Conservation (phyloP, 306 rosid species). For the Calophaca sinica region DNA sequence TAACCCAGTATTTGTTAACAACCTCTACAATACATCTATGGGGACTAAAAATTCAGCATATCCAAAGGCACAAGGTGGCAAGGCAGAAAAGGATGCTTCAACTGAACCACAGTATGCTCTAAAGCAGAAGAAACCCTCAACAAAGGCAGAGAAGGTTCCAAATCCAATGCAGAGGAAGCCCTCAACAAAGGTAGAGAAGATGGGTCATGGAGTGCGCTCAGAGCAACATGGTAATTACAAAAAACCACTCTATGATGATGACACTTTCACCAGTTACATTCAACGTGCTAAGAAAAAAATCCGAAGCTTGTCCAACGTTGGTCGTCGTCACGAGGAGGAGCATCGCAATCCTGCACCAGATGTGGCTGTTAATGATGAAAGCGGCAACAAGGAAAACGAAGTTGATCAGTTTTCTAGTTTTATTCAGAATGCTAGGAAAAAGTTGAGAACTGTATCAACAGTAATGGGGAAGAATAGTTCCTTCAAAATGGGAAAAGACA, state of each 20-base stretch:
- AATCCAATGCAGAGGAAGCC: neutral
- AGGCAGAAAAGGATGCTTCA: neutral
- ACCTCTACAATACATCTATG: constrained; percentile 10
- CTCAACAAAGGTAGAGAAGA: neutral
- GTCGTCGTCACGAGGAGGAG: neutral
- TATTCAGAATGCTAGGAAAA: constrained; percentile 49
- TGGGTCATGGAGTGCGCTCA: neutral
- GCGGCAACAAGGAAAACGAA: constrained; percentile 7
- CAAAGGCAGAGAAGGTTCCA: too few species aligned
- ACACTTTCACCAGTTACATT: constrained; percentile 48
- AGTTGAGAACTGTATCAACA: constrained; percentile 47
- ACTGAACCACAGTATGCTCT: neutral
- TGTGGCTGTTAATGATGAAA: constrained; percentile 21
- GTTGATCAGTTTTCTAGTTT: constrained; percentile 54
- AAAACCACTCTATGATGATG: constrained; percentile 30
- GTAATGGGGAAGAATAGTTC: constrained; percentile 33
- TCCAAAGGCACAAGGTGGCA: neutral
- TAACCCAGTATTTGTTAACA: too few species aligned
- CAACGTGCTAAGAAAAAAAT: constrained; percentile 33
- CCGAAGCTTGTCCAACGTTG: constrained; percentile 37
- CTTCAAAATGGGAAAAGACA: constrained; percentile 42
- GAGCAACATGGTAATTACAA: constrained; percentile 14
- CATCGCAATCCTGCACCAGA: neutral
- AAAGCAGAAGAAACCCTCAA: too few species aligned
- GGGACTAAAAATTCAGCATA: constrained; percentile 14